Conservation (phyloP, 2,329 filamentous ascomycete genomes). For the Raffaelea deltoideospora region DNA sequence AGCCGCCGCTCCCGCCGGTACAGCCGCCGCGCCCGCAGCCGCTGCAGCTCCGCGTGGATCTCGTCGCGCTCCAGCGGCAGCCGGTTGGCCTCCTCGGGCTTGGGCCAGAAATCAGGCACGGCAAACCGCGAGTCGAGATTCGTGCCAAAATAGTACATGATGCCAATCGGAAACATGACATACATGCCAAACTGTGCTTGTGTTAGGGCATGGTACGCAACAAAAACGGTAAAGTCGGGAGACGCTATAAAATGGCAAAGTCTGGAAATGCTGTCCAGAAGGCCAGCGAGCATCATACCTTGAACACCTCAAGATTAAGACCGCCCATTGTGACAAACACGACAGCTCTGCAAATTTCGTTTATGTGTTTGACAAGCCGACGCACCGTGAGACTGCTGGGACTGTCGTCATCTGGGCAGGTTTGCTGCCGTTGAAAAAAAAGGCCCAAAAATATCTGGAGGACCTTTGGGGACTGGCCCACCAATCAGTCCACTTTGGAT, state of each 20-base stretch:
- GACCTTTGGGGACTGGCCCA: too few relatives aligned
- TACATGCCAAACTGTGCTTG: constrained; percentile 79
- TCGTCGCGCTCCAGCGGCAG: constrained; percentile 67
- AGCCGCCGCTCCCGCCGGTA: constrained; percentile 59
- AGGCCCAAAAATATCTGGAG: too few relatives aligned
- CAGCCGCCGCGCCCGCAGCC: constrained; percentile 49
- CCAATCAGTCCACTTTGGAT: too few relatives aligned
- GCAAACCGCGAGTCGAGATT: constrained; percentile 89
- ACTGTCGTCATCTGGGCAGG: too few relatives aligned
- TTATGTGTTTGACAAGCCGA: too few relatives aligned
- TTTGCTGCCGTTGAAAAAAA: too few relatives aligned
- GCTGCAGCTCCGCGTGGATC: constrained; percentile 66
- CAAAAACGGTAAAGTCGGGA: background rate
- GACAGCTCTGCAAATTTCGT: too few relatives aligned
- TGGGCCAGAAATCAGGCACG: constrained; percentile 89
- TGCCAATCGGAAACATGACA: constrained; percentile 94
- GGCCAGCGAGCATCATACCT: constrained; percentile 45
- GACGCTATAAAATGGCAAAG: background rate
- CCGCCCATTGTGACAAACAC: constrained; percentile 46
- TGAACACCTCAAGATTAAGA: constrained; percentile 87
- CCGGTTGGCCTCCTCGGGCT: constrained; percentile 58
- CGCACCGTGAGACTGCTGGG: too few relatives aligned
- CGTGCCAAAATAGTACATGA: constrained; percentile 99
- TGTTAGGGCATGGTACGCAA: background rate
- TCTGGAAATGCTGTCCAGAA: too few relatives aligned